A percentile compares a stretch with the other conserved stretches of the same genome.
These are phyloP conservation scores for Arthromyces matolae DNA, from an alignment of 768 basidiomycete species.

Conservation along the genomic window DNA sequence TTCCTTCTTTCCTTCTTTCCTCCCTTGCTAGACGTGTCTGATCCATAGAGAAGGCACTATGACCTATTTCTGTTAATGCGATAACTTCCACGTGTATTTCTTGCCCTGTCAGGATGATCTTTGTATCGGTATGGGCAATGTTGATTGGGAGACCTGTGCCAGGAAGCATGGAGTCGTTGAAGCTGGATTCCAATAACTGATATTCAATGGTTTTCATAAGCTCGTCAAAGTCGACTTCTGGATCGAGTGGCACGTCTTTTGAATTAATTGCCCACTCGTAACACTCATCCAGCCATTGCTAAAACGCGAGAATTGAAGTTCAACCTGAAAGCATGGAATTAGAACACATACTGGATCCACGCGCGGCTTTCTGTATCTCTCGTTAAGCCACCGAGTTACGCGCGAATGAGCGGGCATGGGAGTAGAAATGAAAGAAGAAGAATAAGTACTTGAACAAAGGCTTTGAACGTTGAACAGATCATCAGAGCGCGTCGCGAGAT, in stretches of 20 bases:
- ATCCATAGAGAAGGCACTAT: constrained; percentile 77
- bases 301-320: constrained; percentile 1
- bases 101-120: constrained; percentile 29
- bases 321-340: not conserved
- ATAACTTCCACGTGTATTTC: constrained; percentile 74
- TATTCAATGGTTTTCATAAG: constrained; percentile 54
- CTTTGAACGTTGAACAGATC: not conserved
- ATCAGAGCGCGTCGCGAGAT: constrained; percentile 20
- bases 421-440: constrained; percentile 11
- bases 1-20: constrained; percentile 58
- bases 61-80: constrained; percentile 78
- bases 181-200: constrained; percentile 71
- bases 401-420: constrained; percentile 28
- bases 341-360: constrained; percentile 53
- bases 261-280: constrained; percentile 53
- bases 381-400: constrained; percentile 51
- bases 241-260: constrained; percentile 45
- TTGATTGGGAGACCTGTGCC: constrained; percentile 64
- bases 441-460: not conserved
- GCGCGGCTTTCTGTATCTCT: constrained; percentile 54
- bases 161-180: constrained; percentile 65
- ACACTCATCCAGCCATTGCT: constrained; percentile 80
- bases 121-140: constrained; percentile 33
- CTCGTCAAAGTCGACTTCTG: constrained; percentile 41
- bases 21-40: constrained; percentile 62